Percentiles rank a stretch among this genome's conserved stretches.
These are phyloP conservation scores for Trichopus zeylanicus DNA, from an alignment of 116 monocot species.

Conservation along the genomic window DNA sequence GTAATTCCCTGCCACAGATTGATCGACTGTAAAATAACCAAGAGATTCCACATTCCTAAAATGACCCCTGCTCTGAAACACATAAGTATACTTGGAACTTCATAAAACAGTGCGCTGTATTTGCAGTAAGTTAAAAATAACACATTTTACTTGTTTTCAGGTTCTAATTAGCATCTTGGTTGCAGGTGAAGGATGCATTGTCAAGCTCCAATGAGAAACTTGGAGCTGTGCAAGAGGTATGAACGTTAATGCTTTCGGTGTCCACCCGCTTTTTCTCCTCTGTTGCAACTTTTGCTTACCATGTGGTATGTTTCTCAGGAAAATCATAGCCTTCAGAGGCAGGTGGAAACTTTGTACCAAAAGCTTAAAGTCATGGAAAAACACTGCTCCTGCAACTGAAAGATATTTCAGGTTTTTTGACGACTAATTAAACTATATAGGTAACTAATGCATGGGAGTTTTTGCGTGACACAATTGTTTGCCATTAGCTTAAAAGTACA, in stretches of 20 bases:
- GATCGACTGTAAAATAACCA: too few species aligned
- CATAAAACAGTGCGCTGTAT: background rate
- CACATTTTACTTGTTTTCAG: background rate
- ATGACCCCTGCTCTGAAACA: too few species aligned
- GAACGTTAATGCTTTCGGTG: background rate
- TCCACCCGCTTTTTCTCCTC: background rate
- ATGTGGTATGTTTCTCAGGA: conserved; percentile 12
- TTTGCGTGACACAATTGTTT: too few species aligned
- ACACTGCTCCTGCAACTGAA: conserved; percentile 19
- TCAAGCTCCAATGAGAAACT: conserved; percentile 9
- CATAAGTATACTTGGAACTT: background rate
- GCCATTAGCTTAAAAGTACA: too few species aligned
- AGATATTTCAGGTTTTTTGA: too few species aligned
- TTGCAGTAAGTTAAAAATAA: background rate
- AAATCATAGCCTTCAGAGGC: conserved; percentile 14
- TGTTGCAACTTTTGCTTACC: background rate
- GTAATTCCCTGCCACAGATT: too few species aligned
- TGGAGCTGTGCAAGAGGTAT: conserved; percentile 20
- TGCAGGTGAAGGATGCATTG: conserved; percentile 23
- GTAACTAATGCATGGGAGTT: too few species aligned
- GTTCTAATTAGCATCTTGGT: background rate
- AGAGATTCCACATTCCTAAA: too few species aligned
- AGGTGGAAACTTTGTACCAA: conserved; percentile 13
- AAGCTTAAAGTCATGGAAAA: background rate
- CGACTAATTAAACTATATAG: too few species aligned